Percentiles rank a stretch among this genome's conserved stretches.
These are phyloP conservation scores for Cryptomeria japonica DNA, from an alignment of 75 land plant genomes.

Conservation along the genomic window DNA sequence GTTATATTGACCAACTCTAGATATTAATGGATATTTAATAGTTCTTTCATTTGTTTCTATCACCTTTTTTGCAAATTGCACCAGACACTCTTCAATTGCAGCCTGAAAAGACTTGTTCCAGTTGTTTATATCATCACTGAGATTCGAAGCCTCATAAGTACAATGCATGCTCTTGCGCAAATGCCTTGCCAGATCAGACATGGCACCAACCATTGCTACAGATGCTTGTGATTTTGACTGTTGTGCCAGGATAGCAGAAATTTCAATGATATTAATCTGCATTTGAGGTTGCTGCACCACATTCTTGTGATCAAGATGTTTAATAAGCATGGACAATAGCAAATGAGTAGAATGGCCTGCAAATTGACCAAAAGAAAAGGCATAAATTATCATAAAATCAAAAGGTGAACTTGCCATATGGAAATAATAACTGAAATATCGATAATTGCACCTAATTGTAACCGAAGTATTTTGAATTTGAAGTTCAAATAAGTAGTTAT, in stretches of 20 bases:
- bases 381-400: not conserved
- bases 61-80: constrained; percentile 72
- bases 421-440: not conserved
- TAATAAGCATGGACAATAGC: constrained; percentile 68
- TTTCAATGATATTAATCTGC: constrained; percentile 79
- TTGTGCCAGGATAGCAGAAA: constrained; percentile 61
- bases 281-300: constrained; percentile 63
- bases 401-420: not conserved
- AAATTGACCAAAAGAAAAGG: not conserved
- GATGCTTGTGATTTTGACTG: constrained; percentile 61
- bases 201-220: constrained; percentile 68
- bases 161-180: constrained; percentile 74
- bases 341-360: constrained; percentile 65
- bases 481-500: not conserved
- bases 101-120: constrained; percentile 59
- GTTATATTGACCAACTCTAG: not conserved
- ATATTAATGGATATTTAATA: not conserved
- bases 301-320: constrained; percentile 90
- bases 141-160: constrained; percentile 41
- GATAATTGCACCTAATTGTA: not conserved
- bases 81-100: constrained; percentile 80
- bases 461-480: not conserved
- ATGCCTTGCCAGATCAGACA: constrained; percentile 81
- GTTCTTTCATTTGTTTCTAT: not conserved
- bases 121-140: constrained; percentile 32